Evolutionary conservation across 2,329 filamentous ascomycete genomes (phyloP).

Genomic region (Cercospora sesami): DNA sequence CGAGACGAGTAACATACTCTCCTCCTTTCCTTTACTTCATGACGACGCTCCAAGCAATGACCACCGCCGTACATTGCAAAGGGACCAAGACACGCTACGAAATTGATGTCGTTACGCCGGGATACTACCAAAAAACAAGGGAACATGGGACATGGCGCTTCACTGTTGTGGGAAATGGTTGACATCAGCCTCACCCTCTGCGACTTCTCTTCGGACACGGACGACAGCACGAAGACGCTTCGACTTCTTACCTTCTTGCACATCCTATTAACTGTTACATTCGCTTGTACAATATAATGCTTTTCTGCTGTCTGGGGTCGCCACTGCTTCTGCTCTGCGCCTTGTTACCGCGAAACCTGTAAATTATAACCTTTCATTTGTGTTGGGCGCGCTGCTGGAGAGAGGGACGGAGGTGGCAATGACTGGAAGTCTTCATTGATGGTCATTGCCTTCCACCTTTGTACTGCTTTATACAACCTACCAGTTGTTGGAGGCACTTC

Average conservation of each 20-base stretch:
- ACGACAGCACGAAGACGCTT: constrained; percentile 13
- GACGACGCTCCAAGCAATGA: constrained; percentile 14
- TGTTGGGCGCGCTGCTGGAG: not conserved
- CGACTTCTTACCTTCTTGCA: constrained; percentile 12
- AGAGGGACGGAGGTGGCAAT: not conserved
- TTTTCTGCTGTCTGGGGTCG: constrained; percentile 1
- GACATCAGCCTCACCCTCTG: not conserved
- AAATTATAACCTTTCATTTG: not conserved
- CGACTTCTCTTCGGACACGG: constrained; percentile 5
- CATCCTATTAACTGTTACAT: constrained; percentile 12
- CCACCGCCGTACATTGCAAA: constrained; percentile 11
- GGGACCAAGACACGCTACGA: constrained; percentile 16
- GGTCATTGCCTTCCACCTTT: not conserved
- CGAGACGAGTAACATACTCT: constrained; percentile 42
- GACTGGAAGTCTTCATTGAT: not conserved
- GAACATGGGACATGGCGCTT: constrained; percentile 16
- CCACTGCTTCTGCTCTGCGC: constrained; percentile 1
- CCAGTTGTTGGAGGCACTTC: not conserved
- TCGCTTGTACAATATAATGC: constrained; percentile 15
- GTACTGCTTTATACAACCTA: not conserved
- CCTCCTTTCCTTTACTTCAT: constrained; percentile 9
- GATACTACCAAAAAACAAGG: constrained; percentile 14
- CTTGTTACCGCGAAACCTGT: not conserved
- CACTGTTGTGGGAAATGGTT: constrained; percentile 1
- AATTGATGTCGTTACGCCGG: constrained; percentile 21